Evolutionary conservation across 441 rosid species (phyloP), one percentile per base, ranked within the genome.

Genomic region (Corymbia citriodora): DNA sequence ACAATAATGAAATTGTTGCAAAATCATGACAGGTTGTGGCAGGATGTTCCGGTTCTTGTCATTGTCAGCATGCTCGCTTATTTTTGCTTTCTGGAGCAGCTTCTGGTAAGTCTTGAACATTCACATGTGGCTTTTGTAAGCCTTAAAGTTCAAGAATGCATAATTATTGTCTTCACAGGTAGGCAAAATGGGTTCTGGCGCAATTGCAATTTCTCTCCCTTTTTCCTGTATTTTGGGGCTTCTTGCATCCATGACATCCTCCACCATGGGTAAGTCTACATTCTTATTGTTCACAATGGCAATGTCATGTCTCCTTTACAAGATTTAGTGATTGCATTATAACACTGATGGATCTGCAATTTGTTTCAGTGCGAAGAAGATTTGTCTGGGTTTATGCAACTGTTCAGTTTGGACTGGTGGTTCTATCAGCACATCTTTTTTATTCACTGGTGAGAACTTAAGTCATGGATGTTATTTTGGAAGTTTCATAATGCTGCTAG

Each of bases 71-170:
- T 97, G 98, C 95, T 95, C 87, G 96, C 96, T 91, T 95, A 92
- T 94, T 95, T 97, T 88, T 94, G 99, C 91, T 97, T 96, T 93
- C 98, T 98, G 1, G 99, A 98, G 95, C 99, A 96, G 93, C 99
- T 97, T 55, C 91, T 98, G 98, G 99, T 97, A 90, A 93, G 95
- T 90, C 87, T 18, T 11, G 33, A 61, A 79, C 72, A 89, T 87
- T 63, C 68, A 29, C 72, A 29, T 85, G 40, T 57, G 89, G 72
- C 49, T 91, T 72, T 92, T 21, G 89, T 29, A 88, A 63, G 88
- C 88, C 74, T 31, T 89, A 49, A 90, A 79, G 86, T 6, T 79
- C 31, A 13, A 45, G 23, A 45, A 88, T 59, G 86, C 55, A 90
- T 91, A 89, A 91, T 36, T 50, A n/a, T 89, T 49, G 25, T 88